A percentile compares a stretch with the other conserved stretches of the same genome.
phyloP scores from a whole-genome alignment of 225 moss, liverwort and hornwort species.

The Sphagnum contortum region DNA sequence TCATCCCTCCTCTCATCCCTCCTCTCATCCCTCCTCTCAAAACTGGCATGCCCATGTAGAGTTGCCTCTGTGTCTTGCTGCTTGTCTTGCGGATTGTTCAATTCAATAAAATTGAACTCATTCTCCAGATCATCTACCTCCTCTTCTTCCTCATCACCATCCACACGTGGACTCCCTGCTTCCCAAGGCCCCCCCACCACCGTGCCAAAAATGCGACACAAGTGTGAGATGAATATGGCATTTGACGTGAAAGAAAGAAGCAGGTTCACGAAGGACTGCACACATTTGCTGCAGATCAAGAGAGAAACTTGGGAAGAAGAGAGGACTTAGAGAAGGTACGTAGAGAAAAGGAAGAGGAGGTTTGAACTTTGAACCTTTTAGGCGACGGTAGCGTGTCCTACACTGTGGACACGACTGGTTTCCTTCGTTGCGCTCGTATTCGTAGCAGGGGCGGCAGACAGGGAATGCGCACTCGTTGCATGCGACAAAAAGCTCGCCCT shows the following conservation, averaged over 20 bases:
- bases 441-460: slow-evolving; percentile 87
- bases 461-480: slow-evolving; percentile 98
- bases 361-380: slow-evolving; percentile 32
- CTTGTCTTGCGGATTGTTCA: slow-evolving; percentile 55
- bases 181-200: not conserved
- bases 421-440: slow-evolving; percentile 97
- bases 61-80: slow-evolving; percentile 46
- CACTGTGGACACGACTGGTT: slow-evolving; percentile 87
- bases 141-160: slow-evolving; percentile 88
- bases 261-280: too few relatives aligned
- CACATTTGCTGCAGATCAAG: not conserved
- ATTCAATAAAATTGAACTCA: slow-evolving; percentile 67
- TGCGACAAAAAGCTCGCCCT: slow-evolving; percentile 85
- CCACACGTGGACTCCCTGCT: slow-evolving; percentile 80
- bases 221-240: too few relatives aligned
- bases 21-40: slow-evolving; percentile 52
- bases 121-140: slow-evolving; percentile 68
- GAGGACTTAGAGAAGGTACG: too few relatives aligned
- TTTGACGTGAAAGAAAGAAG: too few relatives aligned
- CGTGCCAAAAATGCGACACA: too few relatives aligned
- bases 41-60: slow-evolving; percentile 77
- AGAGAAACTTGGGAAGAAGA: not conserved
- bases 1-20: slow-evolving; percentile 46
- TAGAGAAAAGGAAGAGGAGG: too few relatives aligned
- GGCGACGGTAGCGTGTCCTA: slow-evolving; percentile 84